Evolutionary conservation across 2,329 filamentous ascomycete genomes (phyloP).

Genomic region (Sarocladiaceae sp.): DNA sequence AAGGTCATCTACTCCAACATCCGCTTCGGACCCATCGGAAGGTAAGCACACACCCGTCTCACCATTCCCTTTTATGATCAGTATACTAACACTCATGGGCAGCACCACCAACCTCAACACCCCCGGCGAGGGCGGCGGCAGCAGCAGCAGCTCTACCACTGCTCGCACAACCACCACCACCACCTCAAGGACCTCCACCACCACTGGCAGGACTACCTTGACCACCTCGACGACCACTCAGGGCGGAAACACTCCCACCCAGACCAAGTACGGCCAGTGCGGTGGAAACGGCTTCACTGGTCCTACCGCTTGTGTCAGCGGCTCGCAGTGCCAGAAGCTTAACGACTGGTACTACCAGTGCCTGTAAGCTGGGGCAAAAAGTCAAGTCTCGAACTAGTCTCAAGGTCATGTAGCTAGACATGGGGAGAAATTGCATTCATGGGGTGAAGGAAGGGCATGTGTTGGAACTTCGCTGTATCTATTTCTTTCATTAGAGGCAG

Average conservation of each 20-base stretch:
- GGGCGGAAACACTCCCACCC: slow-evolving; percentile 1
- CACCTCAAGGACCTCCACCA: not conserved
- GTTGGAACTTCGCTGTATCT: slow-evolving; percentile 2
- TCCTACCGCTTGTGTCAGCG: slow-evolving; percentile 19
- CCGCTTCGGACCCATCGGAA: slow-evolving; percentile 40
- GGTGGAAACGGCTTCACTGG: slow-evolving; percentile 21
- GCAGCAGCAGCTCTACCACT: not conserved
- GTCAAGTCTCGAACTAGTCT: too few species aligned
- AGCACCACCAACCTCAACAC: slow-evolving; percentile 7
- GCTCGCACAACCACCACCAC: not conserved
- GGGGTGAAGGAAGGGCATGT: too few species aligned
- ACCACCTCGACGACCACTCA: not conserved
- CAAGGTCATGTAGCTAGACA: too few species aligned
- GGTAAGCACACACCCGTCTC: slow-evolving; percentile 4
- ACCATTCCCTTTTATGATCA: slow-evolving; percentile 8
- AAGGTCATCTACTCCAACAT: slow-evolving; percentile 46
- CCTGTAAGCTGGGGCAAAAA: not conserved
- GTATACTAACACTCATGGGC: not conserved
- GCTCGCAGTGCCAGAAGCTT: slow-evolving; percentile 19
- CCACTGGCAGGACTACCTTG: not conserved
- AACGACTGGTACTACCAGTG: slow-evolving; percentile 27
- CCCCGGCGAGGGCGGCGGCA: not conserved
- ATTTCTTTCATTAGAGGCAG: slow-evolving; percentile 8
- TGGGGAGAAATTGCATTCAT: not conserved
- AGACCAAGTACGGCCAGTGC: slow-evolving; percentile 18